Conservation (phyloP, 441 rosid genomes). For the Dalechampia spathulata region DNA sequence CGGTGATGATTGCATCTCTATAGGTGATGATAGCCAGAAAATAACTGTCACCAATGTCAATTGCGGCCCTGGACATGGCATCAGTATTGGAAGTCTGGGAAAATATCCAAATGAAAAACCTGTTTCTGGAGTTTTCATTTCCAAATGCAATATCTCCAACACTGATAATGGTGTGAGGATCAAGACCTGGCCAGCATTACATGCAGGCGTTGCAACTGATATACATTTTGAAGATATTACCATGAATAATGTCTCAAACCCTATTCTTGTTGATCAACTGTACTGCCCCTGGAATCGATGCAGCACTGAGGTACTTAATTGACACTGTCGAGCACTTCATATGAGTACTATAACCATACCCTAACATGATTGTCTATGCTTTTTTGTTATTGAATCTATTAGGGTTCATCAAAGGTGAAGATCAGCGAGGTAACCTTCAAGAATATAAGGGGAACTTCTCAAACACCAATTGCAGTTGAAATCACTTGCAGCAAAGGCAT, state of each 20-base stretch:
- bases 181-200: neutral
- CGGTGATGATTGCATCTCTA: conserved; percentile 1
- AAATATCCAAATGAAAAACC: neutral
- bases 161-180: neutral
- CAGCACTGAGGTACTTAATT: neutral
- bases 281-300: neutral
- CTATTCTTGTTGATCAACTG: conserved; percentile 7
- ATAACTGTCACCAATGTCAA: neutral
- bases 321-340: no score
- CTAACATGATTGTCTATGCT: no score
- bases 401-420: neutral
- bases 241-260: neutral
- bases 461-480: neutral
- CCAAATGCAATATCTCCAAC: neutral
- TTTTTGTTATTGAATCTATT: neutral
- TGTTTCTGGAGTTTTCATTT: neutral
- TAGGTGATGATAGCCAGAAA: neutral
- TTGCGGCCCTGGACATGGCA: conserved; percentile 7
- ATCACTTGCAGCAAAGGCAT: neutral
- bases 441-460: neutral
- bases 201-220: neutral
- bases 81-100: conserved; percentile 2
- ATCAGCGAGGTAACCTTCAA: neutral
- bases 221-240: conserved; percentile 1
- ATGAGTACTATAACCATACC: no score